Evolutionary conservation across 371 early-diverging fungal species (phyloP).

Genomic region (Caulochytrium protostelioides): DNA sequence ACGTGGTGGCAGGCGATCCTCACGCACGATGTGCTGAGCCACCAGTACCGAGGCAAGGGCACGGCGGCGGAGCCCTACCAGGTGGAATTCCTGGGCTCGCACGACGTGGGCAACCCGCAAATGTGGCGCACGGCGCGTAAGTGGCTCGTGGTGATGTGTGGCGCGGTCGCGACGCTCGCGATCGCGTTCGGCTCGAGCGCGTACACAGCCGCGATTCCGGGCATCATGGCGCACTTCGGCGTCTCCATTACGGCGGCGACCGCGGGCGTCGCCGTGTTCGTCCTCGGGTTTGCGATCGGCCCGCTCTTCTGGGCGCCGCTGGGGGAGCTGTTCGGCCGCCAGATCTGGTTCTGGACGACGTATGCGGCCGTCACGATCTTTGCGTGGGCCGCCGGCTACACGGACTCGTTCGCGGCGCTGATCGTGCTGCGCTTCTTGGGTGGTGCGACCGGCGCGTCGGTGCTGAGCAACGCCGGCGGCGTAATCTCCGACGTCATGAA

Average conservation of each 20-base stretch:
- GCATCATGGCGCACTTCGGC: conserved; percentile 11
- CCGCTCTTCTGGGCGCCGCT: conserved; percentile 25
- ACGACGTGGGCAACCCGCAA: conserved; percentile 21
- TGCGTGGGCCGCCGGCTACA: conserved; percentile 21
- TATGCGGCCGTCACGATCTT: conserved; percentile 15
- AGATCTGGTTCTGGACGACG: conserved; percentile 15
- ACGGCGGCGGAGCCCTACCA: too few relatives aligned
- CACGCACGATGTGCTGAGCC: too few relatives aligned
- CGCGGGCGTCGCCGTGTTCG: conserved; percentile 23
- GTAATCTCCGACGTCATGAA: too few relatives aligned
- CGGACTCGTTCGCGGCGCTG: conserved; percentile 16
- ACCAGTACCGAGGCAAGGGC: too few relatives aligned
- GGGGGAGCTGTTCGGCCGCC: conserved; percentile 18
- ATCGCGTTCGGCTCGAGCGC: conserved; percentile 22
- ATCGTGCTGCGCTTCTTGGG: conserved; percentile 20
- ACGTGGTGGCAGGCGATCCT: too few relatives aligned
- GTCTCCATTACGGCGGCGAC: conserved; percentile 15
- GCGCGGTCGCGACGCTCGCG: conserved; percentile 15
- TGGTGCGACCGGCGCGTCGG: conserved; percentile 19
- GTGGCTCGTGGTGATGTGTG: conserved; percentile 15
- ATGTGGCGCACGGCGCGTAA: conserved; percentile 14
- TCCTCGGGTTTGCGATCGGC: conserved; percentile 20
- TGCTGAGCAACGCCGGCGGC: conserved; percentile 19
- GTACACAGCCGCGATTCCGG: conserved; percentile 12
- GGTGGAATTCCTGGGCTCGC: too few relatives aligned